These are phyloP conservation scores for Boletus semigastroideus DNA, from an alignment of 1,284 basidiomycete genomes.

Conservation along the genomic window DNA sequence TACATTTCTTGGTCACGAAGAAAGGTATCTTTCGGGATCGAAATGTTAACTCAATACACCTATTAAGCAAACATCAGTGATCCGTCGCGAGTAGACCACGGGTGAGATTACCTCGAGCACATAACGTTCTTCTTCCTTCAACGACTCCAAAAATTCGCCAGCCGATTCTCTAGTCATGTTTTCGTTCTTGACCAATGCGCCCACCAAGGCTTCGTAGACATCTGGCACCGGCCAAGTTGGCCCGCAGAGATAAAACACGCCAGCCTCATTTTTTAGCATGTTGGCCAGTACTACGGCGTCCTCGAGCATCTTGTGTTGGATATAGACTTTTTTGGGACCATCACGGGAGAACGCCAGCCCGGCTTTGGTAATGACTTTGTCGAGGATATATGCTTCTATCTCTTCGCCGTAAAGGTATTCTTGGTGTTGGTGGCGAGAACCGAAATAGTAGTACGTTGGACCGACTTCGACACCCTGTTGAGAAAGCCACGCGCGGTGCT, in stretches of 20 bases:
- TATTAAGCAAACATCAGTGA: constrained; percentile 12
- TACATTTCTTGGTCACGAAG: not conserved
- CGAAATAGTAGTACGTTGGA: constrained; percentile 97
- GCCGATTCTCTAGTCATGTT: constrained; percentile 69
- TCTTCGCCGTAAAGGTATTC: constrained; percentile 98
- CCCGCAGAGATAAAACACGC: constrained; percentile 96
- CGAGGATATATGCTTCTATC: constrained; percentile 80
- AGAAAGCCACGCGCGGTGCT: constrained; percentile 86
- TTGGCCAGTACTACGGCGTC: constrained; percentile 78
- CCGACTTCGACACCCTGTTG: constrained; percentile 81
- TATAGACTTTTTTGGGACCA: constrained; percentile 90
- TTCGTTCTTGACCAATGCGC: constrained; percentile 72
- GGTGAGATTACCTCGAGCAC: constrained; percentile 82
- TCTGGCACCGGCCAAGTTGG: constrained; percentile 99
- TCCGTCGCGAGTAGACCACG: not conserved
- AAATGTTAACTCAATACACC: constrained; percentile 25
- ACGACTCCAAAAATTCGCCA: constrained; percentile 80
- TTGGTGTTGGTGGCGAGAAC: constrained; percentile 90
- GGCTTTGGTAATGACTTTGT: constrained; percentile 83
- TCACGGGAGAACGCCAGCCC: constrained; percentile 98
- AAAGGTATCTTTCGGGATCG: not conserved
- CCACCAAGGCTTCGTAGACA: constrained; percentile 89
- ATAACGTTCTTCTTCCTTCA: constrained; percentile 98
- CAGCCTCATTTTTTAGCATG: constrained; percentile 70
- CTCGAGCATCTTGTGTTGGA: constrained; percentile 97